These are phyloP conservation scores for Suillus tomentosus DNA, from an alignment of 768 basidiomycete genomes.

Conservation along the genomic window DNA sequence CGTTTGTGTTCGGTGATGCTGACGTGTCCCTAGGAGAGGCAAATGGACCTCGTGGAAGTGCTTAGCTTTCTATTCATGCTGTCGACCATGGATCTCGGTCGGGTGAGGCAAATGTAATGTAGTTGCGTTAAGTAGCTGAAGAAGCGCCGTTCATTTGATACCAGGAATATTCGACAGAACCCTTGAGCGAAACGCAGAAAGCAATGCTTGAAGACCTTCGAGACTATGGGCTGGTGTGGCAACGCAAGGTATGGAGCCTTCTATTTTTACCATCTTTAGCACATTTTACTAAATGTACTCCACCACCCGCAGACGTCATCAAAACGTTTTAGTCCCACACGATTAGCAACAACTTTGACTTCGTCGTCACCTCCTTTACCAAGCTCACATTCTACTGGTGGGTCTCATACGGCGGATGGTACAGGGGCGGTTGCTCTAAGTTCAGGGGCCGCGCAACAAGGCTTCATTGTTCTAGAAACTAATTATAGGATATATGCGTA, in stretches of 20 bases:
- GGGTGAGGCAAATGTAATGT: conserved; percentile 47
- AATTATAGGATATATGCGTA: conserved; percentile 99
- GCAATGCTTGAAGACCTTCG: conserved; percentile 91
- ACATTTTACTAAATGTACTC: conserved; percentile 16
- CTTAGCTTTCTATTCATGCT: conserved; percentile 96
- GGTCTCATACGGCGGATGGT: conserved; percentile 17
- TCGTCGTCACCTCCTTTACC: conserved; percentile 85
- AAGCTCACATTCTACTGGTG: conserved; percentile 41
- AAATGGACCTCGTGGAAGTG: conserved; percentile 92
- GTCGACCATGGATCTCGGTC: conserved; percentile 92
- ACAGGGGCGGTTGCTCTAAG: conserved; percentile 35
- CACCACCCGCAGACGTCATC: conserved; percentile 56
- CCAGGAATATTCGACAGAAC: conserved; percentile 89
- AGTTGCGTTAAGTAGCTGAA: background rate
- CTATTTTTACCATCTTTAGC: conserved; percentile 13
- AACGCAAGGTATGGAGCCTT: conserved; percentile 58
- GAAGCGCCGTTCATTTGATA: conserved; percentile 11
- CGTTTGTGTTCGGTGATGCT: conserved; percentile 17
- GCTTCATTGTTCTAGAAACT: conserved; percentile 96
- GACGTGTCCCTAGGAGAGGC: conserved; percentile 58
- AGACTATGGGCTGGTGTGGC: conserved; percentile 94
- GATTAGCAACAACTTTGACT: conserved; percentile 91
- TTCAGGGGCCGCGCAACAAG: conserved; percentile 65
- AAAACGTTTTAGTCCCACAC: conserved; percentile 89
- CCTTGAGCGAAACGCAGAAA: conserved; percentile 74